Evolutionary conservation across 129 eudicot genomes (phyloP).

Genomic region (Erigeron canadensis): DNA sequence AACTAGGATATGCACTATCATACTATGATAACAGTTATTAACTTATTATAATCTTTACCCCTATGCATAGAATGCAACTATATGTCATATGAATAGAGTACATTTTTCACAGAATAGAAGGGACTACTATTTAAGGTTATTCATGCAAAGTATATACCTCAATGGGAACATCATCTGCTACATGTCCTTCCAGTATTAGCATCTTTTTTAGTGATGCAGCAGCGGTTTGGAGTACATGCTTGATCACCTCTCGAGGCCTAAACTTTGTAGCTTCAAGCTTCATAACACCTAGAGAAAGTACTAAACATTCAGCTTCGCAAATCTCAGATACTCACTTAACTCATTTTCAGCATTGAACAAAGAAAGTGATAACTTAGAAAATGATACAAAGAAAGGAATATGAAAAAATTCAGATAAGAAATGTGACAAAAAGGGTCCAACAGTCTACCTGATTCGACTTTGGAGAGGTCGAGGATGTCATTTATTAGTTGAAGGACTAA

Average conservation of each 20-base stretch:
- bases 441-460: conserved; percentile 82
- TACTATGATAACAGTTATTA: not conserved
- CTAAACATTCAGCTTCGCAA: not conserved
- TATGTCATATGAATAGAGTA: not conserved
- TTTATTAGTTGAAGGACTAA: conserved; percentile 85
- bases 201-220: conserved; percentile 81
- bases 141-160: conserved; percentile 47
- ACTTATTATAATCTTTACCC: not conserved
- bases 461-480: conserved; percentile 96
- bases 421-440: conserved; percentile 16
- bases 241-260: conserved; percentile 95
- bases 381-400: not conserved
- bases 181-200: conserved; percentile 79
- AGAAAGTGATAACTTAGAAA: not conserved
- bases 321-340: no score
- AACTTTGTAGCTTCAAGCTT: conserved; percentile 89
- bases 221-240: conserved; percentile 93
- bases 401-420: not conserved
- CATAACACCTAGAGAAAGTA: conserved; percentile 70
- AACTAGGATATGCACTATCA: not conserved
- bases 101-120: not conserved
- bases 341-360: not conserved
- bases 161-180: conserved; percentile 75
- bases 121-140: not conserved
- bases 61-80: not conserved